Evolutionary conservation across 2,329 filamentous ascomycete species (phyloP), one percentile per base, ranked within the genome.

Genomic region (Didymella glomerata): DNA sequence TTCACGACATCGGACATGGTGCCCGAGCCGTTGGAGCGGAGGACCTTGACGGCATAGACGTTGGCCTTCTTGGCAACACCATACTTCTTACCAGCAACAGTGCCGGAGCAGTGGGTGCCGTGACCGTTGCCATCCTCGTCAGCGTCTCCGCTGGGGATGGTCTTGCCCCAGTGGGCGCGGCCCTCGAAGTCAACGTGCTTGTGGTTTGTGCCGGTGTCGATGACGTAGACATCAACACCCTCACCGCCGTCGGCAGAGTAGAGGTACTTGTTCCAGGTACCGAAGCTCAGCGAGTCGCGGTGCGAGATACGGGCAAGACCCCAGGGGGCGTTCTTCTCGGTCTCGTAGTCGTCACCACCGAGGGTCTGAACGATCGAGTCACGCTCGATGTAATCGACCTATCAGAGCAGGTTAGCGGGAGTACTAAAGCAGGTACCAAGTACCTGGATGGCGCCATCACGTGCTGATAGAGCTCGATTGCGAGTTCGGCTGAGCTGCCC

Each of bases 41-140:
- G 90, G 40, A 99, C 95, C 89, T 99, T 99, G 85, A 99, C 93
- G 67, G 95, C 95, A 76, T 96, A 93, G 79, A 99, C 85, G 71
- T 92, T 88, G 76, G 96, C 95, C 88, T 98, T 97, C 90, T 99
- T 99, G 78, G 95, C 94, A 66, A 99, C 95, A 87, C 95, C 95
- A 77, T 97, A 99, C 85, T 97, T 97, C 88, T 95, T 96, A 78
- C 96, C 95, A 67, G 91, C 95, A 73, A 99, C 90, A 64, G 96
- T 99, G 72, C 95, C 95, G 66, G 95, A 98, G 88, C 95, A 99
- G 86, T 99, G 95, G 74, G 95, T 99, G 73, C 95, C 95, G 84
- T 99, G 95, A 63, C 95, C 95, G 74, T 99, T 99, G 79, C 95
- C 95, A 82, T 99, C 95, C 70, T 87, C 85, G 76, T 99, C 95